A percentile compares a stretch with the other conserved stretches of the same genome.
Conservation (phyloP, 2,329 filamentous ascomycete genomes). For the Dothidotthia symphoricarpi region DNA sequence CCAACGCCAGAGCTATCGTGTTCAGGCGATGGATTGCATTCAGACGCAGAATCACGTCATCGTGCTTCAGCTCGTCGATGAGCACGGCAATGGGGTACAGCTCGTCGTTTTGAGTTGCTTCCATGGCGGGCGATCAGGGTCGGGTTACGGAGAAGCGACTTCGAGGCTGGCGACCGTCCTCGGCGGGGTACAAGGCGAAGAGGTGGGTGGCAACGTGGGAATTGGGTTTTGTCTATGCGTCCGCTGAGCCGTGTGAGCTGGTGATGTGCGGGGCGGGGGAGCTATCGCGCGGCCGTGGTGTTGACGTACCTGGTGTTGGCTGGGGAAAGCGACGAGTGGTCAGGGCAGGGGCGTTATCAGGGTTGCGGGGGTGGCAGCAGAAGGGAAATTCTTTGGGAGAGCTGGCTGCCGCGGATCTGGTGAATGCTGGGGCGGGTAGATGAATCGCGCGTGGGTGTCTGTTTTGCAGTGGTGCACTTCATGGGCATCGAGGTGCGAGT, state of each 20-base stretch:
- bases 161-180: slow-evolving; percentile 22
- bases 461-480: slow-evolving; percentile 21
- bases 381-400: slow-evolving; percentile 10
- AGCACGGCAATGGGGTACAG: slow-evolving; percentile 99
- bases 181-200: slow-evolving; percentile 8
- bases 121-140: slow-evolving; percentile 59
- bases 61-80: slow-evolving; percentile 99
- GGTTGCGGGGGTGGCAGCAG: slow-evolving; percentile 11
- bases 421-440: slow-evolving; percentile 9
- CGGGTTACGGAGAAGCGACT: slow-evolving; percentile 17
- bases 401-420: slow-evolving; percentile 15
- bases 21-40: slow-evolving; percentile 98
- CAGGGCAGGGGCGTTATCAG: slow-evolving; percentile 16
- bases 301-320: slow-evolving; percentile 40
- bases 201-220: slow-evolving; percentile 14
- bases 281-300: slow-evolving; percentile 25
- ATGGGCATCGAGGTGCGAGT: slow-evolving; percentile 5
- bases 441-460: slow-evolving; percentile 19
- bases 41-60: slow-evolving; percentile 94
- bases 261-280: slow-evolving; percentile 20
- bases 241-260: slow-evolving; percentile 21
- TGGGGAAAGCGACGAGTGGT: slow-evolving; percentile 20
- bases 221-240: background rate
- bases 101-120: slow-evolving; percentile 93
- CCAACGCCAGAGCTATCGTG: slow-evolving; percentile 94